A percentile compares a stretch with the other conserved stretches of the same genome.
phyloP scores from a whole-genome alignment of 73 alveolate genomes.

The Paramecium tetraurelia region DNA sequence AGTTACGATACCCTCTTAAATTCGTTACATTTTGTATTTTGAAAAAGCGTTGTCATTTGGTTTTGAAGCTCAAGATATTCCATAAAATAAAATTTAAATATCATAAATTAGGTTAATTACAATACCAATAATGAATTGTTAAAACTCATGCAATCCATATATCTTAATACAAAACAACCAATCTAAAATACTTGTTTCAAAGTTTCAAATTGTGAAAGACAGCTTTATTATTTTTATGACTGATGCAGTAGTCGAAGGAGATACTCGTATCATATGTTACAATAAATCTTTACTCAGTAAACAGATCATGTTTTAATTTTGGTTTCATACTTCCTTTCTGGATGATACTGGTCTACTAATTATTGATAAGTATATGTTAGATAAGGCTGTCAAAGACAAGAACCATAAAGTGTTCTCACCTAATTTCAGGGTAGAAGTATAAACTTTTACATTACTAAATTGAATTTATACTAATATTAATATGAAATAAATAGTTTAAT shows the following conservation, averaged over 20 bases:
- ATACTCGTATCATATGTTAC: conserved; percentile 76
- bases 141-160: neutral
- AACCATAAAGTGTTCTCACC: conserved; percentile 61
- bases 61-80: neutral
- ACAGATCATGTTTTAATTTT: conserved; percentile 77
- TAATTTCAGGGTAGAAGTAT: conserved; percentile 65
- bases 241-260: conserved; percentile 68
- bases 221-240: neutral
- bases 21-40: conserved; percentile 93
- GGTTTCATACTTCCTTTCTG: conserved; percentile 86
- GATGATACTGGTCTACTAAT: conserved; percentile 69
- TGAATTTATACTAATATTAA: neutral
- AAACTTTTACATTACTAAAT: neutral
- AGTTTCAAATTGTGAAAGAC: neutral
- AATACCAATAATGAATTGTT: conserved; percentile 67
- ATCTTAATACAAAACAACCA: neutral
- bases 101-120: conserved; percentile 67
- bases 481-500: neutral
- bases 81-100: conserved; percentile 42
- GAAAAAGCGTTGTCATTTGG: conserved; percentile 64
- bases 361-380: conserved; percentile 77
- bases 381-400: conserved; percentile 81
- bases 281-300: conserved; percentile 61
- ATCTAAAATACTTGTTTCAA: neutral
- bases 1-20: conserved; percentile 95